phyloP scores from a whole-genome alignment of 2,329 filamentous ascomycete species.

The Xylaria sp. region DNA sequence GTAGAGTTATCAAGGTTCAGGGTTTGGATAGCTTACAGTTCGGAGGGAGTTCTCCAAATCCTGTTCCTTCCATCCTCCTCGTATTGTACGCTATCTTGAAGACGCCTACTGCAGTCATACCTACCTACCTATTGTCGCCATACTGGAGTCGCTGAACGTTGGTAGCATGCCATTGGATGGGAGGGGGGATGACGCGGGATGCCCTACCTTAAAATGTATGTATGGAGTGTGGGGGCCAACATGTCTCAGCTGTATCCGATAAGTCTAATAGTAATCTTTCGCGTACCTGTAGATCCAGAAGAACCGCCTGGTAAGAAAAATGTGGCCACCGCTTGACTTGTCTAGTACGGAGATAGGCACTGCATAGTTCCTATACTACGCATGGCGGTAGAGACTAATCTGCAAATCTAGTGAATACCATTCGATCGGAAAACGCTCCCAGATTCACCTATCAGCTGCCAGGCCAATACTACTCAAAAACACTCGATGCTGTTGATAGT shows the following conservation, averaged over 20 bases:
- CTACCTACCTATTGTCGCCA: constrained; percentile 6
- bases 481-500: background rate
- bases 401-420: constrained; percentile 6
- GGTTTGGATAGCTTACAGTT: constrained; percentile 18
- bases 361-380: constrained; percentile 1
- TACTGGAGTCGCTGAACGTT: background rate
- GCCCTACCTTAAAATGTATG: constrained; percentile 3
- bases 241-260: constrained; percentile 17
- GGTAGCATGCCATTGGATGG: constrained; percentile 11
- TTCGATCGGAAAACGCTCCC: constrained; percentile 1
- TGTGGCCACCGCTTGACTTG: constrained; percentile 17
- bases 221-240: constrained; percentile 27
- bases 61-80: constrained; percentile 8
- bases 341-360: constrained; percentile 24
- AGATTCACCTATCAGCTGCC: background rate
- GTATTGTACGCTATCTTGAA: constrained; percentile 19
- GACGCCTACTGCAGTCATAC: constrained; percentile 1
- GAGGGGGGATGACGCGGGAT: constrained; percentile 17
- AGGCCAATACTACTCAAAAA: background rate
- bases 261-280: constrained; percentile 27
- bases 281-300: constrained; percentile 3
- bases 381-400: constrained; percentile 5
- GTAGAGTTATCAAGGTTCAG: constrained; percentile 19
- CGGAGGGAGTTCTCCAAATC: constrained; percentile 4
- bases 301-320: constrained; percentile 13